These are phyloP conservation scores for Ceratobasidium sp. DNA, from an alignment of 1,284 basidiomycete genomes.

Conservation along the genomic window DNA sequence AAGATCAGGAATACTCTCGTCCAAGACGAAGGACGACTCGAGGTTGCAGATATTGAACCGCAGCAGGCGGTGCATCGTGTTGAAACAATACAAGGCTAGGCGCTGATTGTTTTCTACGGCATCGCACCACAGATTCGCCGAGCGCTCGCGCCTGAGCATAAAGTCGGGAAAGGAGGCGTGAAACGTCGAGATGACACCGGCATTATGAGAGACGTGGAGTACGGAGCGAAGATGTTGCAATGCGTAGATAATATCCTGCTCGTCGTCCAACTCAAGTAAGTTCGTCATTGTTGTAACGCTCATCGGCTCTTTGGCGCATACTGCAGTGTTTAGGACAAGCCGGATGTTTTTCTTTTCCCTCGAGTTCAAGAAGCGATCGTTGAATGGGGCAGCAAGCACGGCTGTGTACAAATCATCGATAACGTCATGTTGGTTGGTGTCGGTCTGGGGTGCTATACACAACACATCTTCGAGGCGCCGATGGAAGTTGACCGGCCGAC, in stretches of 20 bases:
- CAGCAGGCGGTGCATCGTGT: too few relatives aligned
- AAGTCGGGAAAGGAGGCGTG: not conserved
- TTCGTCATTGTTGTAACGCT: not conserved
- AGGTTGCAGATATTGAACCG: slow-evolving; percentile 7
- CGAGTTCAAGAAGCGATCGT: not conserved
- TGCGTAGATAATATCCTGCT: not conserved
- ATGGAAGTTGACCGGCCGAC: not conserved
- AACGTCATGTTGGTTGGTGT: too few relatives aligned
- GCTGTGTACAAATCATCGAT: not conserved
- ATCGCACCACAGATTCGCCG: not conserved
- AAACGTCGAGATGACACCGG: not conserved
- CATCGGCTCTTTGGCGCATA: not conserved
- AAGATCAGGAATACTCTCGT: not conserved
- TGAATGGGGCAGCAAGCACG: not conserved
- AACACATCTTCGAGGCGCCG: not conserved
- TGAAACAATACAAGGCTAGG: not conserved
- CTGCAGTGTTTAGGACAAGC: not conserved
- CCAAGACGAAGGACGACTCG: not conserved
- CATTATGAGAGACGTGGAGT: not conserved
- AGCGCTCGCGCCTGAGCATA: not conserved
- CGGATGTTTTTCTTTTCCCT: not conserved
- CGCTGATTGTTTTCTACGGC: not conserved
- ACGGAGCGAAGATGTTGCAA: not conserved
- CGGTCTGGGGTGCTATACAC: not conserved
- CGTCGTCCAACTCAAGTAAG: not conserved